Conservation (phyloP, 1,284 basidiomycete genomes). For the Polyporus tsugae region DNA sequence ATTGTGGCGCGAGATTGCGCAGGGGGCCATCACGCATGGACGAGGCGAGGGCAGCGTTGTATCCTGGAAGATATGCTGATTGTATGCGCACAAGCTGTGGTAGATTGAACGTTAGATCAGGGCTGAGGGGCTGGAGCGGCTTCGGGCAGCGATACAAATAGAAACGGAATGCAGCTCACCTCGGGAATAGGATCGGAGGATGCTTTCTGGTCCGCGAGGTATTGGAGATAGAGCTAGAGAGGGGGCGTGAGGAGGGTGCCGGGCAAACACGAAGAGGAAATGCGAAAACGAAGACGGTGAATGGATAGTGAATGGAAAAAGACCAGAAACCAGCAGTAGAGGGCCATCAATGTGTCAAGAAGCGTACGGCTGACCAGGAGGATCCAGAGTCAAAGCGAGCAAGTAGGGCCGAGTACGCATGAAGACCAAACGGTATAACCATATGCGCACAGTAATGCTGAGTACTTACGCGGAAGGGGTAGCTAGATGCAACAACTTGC, state of each 20-base stretch:
- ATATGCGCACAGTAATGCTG: slow-evolving; percentile 1
- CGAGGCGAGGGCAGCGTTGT: slow-evolving; percentile 75
- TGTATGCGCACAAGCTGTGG: slow-evolving; percentile 71
- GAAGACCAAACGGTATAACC: not conserved
- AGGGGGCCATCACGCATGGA: slow-evolving; percentile 78
- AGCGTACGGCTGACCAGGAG: not conserved
- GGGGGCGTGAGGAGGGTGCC: slow-evolving; percentile 37
- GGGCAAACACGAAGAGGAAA: not conserved
- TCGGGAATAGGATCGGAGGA: slow-evolving; percentile 49
- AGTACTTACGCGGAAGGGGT: slow-evolving; percentile 60
- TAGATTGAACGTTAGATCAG: no score
- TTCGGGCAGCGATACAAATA: not conserved
- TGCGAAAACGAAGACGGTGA: not conserved
- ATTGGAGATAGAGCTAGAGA: slow-evolving; percentile 54
- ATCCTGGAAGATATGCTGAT: slow-evolving; percentile 75
- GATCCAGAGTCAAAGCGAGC: not conserved
- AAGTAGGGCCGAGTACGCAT: not conserved
- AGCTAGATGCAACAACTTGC: slow-evolving; percentile 67
- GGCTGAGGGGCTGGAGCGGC: not conserved
- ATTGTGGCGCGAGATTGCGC: slow-evolving; percentile 62
- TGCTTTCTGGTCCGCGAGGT: slow-evolving; percentile 46
- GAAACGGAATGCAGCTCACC: slow-evolving; percentile 35
- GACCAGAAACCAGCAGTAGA: no score
- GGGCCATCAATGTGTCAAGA: not conserved
- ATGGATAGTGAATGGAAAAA: not conserved